These are phyloP conservation scores for Fomitopsis palustris DNA, from an alignment of 1,284 basidiomycete genomes.

Conservation along the genomic window DNA sequence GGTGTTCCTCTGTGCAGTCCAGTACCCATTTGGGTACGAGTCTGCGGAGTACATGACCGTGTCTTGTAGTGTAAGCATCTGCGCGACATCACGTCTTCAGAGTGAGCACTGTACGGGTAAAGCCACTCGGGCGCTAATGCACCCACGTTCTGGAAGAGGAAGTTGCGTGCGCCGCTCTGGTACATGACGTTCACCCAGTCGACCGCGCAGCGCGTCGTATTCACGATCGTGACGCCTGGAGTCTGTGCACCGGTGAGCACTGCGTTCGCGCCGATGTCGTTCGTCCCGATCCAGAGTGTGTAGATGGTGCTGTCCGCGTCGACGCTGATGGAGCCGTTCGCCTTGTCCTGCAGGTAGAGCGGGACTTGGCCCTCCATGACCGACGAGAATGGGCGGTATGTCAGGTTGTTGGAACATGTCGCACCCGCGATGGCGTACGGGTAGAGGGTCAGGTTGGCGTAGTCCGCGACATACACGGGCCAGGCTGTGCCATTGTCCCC, in stretches of 20 bases:
- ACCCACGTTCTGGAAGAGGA: conserved; percentile 40
- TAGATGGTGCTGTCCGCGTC: conserved; percentile 37
- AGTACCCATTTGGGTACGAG: conserved; percentile 24
- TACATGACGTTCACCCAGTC: conserved; percentile 42
- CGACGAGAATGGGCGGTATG: conserved; percentile 33
- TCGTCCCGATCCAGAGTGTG: conserved; percentile 50
- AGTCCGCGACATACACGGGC: conserved; percentile 39
- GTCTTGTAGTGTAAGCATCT: conserved; percentile 13
- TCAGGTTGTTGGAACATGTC: conserved; percentile 41
- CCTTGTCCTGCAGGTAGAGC: conserved; percentile 29
- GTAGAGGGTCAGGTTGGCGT: conserved; percentile 36
- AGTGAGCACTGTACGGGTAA: not conserved
- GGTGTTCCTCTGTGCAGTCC: conserved; percentile 17
- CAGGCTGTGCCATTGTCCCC: conserved; percentile 38
- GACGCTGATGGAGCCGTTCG: conserved; percentile 25
- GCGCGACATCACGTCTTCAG: not conserved
- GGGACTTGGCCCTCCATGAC: conserved; percentile 39
- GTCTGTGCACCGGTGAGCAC: conserved; percentile 36
- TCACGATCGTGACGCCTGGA: conserved; percentile 37
- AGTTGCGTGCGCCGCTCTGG: not conserved
- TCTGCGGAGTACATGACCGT: conserved; percentile 27
- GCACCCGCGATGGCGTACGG: conserved; percentile 42
- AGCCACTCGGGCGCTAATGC: not conserved
- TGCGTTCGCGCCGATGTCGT: conserved; percentile 38
- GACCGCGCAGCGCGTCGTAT: conserved; percentile 39